phyloP scores from a whole-genome alignment of 2,329 filamentous ascomycete species.

The Ophiostoma fasciatum region DNA sequence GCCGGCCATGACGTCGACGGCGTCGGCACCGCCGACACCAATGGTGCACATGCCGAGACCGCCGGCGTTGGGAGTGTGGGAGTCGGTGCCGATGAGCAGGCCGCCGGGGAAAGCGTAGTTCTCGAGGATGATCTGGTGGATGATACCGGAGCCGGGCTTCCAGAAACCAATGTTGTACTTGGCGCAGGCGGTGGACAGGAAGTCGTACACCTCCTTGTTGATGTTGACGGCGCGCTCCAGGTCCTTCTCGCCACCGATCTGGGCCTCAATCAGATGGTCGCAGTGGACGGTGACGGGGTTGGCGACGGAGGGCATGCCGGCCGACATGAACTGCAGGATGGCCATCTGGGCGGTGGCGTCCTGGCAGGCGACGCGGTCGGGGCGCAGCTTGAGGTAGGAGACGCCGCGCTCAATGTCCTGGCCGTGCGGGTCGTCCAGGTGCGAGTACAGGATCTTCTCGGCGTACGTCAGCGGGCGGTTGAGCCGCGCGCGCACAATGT shows the following conservation, averaged over 20 bases:
- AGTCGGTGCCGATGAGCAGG: constrained; percentile 90
- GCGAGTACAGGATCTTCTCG: constrained; percentile 98
- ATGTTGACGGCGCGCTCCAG: constrained; percentile 76
- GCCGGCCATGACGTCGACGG: constrained; percentile 95
- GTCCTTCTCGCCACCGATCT: constrained; percentile 88
- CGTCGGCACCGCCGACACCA: constrained; percentile 95
- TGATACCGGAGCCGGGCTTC: constrained; percentile 96
- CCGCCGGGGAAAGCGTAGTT: constrained; percentile 99
- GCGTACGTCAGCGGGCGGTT: constrained; percentile 89
- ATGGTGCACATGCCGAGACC: constrained; percentile 91
- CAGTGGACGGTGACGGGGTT: constrained; percentile 96
- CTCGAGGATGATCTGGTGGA: constrained; percentile 96
- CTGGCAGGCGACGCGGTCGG: constrained; percentile 96
- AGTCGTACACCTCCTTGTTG: constrained; percentile 99
- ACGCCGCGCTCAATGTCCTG: constrained; percentile 93
- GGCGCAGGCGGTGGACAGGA: constrained; percentile 81
- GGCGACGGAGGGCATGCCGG: constrained; percentile 87
- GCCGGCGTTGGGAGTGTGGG: constrained; percentile 93
- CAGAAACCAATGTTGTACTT: constrained; percentile 99
- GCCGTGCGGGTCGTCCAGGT: constrained; percentile 89
- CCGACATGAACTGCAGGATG: constrained; percentile 98
- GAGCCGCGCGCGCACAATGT: constrained; percentile 74
- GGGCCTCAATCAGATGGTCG: constrained; percentile 97
- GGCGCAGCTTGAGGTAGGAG: constrained; percentile 92
- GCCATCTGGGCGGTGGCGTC: constrained; percentile 99